Conservation (phyloP, 2,329 filamentous ascomycete genomes). For the Zarea fungicola region DNA sequence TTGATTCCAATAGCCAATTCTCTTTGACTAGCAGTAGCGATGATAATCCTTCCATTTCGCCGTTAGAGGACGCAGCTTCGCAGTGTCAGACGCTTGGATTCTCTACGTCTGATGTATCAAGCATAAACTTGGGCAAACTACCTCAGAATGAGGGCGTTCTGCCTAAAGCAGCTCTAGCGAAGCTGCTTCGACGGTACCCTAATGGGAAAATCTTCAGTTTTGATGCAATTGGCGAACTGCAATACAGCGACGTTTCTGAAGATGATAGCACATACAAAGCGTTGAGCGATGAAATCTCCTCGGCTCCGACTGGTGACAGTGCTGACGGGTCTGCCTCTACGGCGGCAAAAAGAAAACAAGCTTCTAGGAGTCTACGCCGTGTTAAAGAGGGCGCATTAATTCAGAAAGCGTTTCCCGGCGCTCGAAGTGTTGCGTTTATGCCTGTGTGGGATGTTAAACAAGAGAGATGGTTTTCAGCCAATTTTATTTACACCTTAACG, state of each 20-base stretch:
- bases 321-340: background rate
- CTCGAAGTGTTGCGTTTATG: slow-evolving; percentile 41
- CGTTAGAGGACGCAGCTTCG: slow-evolving; percentile 4
- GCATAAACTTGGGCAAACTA: slow-evolving; percentile 20
- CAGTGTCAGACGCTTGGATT: slow-evolving; percentile 33
- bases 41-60: slow-evolving; percentile 10
- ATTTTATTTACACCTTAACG: slow-evolving; percentile 43
- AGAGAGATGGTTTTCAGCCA: slow-evolving; percentile 44
- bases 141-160: background rate
- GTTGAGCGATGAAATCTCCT: background rate
- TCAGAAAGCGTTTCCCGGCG: slow-evolving; percentile 33
- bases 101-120: slow-evolving; percentile 26
- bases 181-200: slow-evolving; percentile 39
- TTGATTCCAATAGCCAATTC: slow-evolving; percentile 17
- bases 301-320: background rate
- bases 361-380: background rate
- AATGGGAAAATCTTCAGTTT: slow-evolving; percentile 43
- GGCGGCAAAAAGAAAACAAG: background rate
- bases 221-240: slow-evolving; percentile 31
- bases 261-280: slow-evolving; percentile 13
- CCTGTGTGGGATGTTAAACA: slow-evolving; percentile 43
- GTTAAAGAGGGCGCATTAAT: slow-evolving; percentile 26
- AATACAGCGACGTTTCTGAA: slow-evolving; percentile 25
- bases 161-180: slow-evolving; percentile 12
- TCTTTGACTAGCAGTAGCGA: slow-evolving; percentile 21